These are phyloP conservation scores for Juglanconis sp. DNA, from an alignment of 2,329 filamentous ascomycete species.

Conservation along the genomic window DNA sequence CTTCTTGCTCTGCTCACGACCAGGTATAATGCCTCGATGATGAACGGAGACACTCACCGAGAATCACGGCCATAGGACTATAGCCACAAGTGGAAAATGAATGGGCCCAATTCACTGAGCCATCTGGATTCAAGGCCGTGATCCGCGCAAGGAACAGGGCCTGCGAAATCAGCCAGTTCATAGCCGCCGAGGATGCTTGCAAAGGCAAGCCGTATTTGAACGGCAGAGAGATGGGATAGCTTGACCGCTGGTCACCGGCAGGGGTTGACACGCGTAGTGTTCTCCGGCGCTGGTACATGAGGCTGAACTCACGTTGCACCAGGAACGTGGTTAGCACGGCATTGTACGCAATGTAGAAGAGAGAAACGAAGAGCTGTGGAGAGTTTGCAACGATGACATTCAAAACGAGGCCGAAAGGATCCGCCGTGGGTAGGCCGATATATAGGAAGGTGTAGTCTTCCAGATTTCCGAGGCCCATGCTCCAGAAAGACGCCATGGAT, in stretches of 20 bases:
- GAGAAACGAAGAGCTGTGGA: conserved; percentile 43
- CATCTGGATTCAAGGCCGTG: conserved; percentile 24
- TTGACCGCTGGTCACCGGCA: conserved; percentile 36
- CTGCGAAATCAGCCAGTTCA: conserved; percentile 50
- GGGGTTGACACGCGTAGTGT: conserved; percentile 41
- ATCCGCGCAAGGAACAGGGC: conserved; percentile 41
- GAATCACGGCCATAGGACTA: conserved; percentile 28
- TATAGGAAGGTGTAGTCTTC: conserved; percentile 27
- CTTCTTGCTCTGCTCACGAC: too few species aligned
- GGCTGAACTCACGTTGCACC: conserved; percentile 43
- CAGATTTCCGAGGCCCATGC: conserved; percentile 28
- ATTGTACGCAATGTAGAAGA: conserved; percentile 45
- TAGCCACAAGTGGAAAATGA: conserved; percentile 30
- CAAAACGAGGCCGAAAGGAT: conserved; percentile 27
- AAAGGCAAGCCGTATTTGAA: conserved; percentile 41
- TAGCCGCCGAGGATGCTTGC: conserved; percentile 28
- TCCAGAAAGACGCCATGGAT: conserved; percentile 23
- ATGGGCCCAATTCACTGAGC: conserved; percentile 21
- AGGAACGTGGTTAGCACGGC: conserved; percentile 43
- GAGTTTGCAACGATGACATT: conserved; percentile 39
- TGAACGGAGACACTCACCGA: not conserved
- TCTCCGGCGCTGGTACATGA: conserved; percentile 33
- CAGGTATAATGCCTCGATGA: not conserved
- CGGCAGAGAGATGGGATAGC: conserved; percentile 43
- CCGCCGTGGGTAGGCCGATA: conserved; percentile 23